phyloP scores from a whole-genome alignment of 1,284 basidiomycete genomes.

The Laetiporus sulphureus region DNA sequence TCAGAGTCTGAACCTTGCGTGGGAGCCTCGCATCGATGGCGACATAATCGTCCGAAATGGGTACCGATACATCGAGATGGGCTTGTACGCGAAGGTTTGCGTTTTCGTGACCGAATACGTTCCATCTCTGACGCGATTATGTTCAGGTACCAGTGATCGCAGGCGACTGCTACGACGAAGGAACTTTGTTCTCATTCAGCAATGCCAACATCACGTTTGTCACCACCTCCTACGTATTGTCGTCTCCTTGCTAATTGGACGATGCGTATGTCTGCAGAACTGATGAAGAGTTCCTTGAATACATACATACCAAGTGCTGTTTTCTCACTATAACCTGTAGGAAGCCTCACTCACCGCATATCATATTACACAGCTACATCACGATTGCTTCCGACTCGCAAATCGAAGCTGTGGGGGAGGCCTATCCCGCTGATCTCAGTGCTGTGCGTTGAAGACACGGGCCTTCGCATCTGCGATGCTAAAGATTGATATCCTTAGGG shows the following conservation, averaged over 20 bases:
- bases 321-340: too few relatives aligned
- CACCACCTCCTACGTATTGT: neutral
- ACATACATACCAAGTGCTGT: neutral
- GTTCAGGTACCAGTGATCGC: conserved; percentile 3
- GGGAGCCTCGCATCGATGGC: conserved; percentile 30
- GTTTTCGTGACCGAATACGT: neutral
- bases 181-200: conserved; percentile 15
- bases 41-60: conserved; percentile 15
- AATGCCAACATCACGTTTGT: conserved; percentile 6
- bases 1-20: conserved; percentile 19
- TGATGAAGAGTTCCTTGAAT: neutral
- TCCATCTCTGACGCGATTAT: neutral
- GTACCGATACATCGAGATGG: neutral
- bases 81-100: conserved; percentile 4
- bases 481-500: too few relatives aligned
- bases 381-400: neutral
- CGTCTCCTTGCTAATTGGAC: neutral
- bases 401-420: conserved; percentile 3
- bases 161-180: conserved; percentile 8
- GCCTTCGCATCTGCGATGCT: neutral
- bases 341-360: neutral
- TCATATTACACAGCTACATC: neutral
- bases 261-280: neutral
- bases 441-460: neutral
- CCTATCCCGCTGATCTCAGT: conserved; percentile 5